Evolutionary conservation across 768 basidiomycete species (phyloP), one percentile per base, ranked within the genome.

Genomic region (Boletus reticuloceps): DNA sequence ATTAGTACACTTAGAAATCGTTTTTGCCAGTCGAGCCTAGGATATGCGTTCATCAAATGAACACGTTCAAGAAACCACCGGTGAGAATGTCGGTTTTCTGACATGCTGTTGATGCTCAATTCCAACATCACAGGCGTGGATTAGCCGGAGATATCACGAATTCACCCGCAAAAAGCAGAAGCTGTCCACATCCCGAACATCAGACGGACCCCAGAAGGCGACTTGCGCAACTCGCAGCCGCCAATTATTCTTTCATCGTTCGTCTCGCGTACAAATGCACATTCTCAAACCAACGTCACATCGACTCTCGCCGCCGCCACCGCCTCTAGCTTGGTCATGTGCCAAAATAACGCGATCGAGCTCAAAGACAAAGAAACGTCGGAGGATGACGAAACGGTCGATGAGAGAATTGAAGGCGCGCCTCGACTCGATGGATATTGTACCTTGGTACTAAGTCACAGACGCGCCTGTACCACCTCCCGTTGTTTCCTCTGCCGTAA

Each of bases 301-400:
- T 45, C 46, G 34, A 5, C 16, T n/a, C 45, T 55, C 39, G 9
- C 13, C 36, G 20, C 8, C 14, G 5, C 40, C 32, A 5, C 7
- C 11, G 2, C 47, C 31, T 45, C 49, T 50, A 4, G 20, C 54
- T 13, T 67, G 62, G 59, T 54, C 62, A 31, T 66, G 64, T 52
- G 59, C 55, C 13, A 55, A 59, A 45, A 67, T 64, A 53, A 55
- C 65, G 2, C 55, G 53, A 47, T 55, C 56, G 14, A 37, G 31
- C 27, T 43, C 38, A 10, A 56, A 64, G 47, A 36, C 4, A 17
- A 47, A 47, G 57, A 53, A 12, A 19, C 41, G 42, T n/a, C 47
- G 22, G 38, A 52, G 38, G 43, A 52, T 60, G 50, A 53, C 47
- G n/a, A 58, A 50, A 37, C 38, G 27, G 12, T 54, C 58, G 4